Evolutionary conservation across 495 filamentous ascomycete species (phyloP), one percentile per base, ranked within the genome.

Genomic region (Neohortaea acidophila): DNA sequence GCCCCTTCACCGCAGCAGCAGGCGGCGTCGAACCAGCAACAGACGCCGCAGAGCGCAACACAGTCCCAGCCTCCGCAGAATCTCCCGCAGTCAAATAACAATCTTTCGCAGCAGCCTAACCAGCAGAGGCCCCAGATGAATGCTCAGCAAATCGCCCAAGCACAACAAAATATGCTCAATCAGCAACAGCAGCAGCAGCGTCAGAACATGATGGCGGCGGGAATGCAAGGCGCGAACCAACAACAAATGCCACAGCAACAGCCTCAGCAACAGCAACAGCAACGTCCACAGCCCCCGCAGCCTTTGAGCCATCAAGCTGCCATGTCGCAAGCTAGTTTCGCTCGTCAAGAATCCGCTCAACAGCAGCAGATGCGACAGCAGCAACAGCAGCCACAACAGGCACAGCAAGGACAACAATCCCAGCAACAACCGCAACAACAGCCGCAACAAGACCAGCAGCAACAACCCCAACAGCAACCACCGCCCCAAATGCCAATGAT

Each of bases 221-320:
- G 18, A 44, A 32, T 39, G 46, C 40, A 35, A 15, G 21, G 43
- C 38, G 12, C 9, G 10, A 38, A 11, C 3, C 33, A 26, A 12
- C 35, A 20, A 23, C 35, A 19, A 3, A 8, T 21, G 30, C 14
- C 30, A 3, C 23, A 4, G 21, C 34, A 40, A 31, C 20, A 22
- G 10, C 43, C 35, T 6, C 21, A 41, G 17, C 6, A 22, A 15
- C 43, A 34, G 20, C 37, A 38, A 34, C 46, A 36, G 14, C 41
- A 43, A 22, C 48, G 44, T 23, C 40, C 40, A 19, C 33, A 52
- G 36, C 51, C 49, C 19, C 71, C 70, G 12, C 66, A 67, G 30
- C 66, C 77, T 20, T 60, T 80, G 25, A 68, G 73, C 4, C 75
- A 79, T 38, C 62, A 72, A 48, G 73, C 66, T 23, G 77, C 77